Base-by-base conservation (phyloP, 129 eudicot genomes). In the Chrysanthemum makinoi region DNA sequence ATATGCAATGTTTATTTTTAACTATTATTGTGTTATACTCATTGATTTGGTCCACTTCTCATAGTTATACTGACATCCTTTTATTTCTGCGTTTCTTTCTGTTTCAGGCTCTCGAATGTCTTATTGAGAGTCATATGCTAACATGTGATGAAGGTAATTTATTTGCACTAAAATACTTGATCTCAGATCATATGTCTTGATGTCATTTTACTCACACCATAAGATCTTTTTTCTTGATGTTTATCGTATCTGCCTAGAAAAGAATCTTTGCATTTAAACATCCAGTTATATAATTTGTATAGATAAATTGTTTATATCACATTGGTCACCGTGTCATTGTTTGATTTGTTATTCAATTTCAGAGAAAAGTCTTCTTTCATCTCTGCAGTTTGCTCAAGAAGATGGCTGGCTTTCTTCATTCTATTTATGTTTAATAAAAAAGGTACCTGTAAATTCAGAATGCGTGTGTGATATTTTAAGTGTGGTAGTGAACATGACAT, bases 321-420 rank as follows among this genome's bases (percentile, higher is more conserved):
- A 22, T 33, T 65, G 72, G 58, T 65, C 72, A 75, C 24, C 35
- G 46, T 47, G 61, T 68, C 75, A 62, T 73, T 59, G 55, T 80
- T 79, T 79, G 66, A 33, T 80, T 52, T 78, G 64, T 72, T 33
- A 66, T 53, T 66, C 30, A 64, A 76, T 77, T 78, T 74, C 85
- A 94, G 98, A 94, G 89, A 77, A 77, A 77, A 79, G 77, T 70
- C 86, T 94, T 67, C 86, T 94, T 69, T 83, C 93, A 62, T 78
- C 90, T 51, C 79, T 94, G 84, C 86, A 87, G 80, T 89, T 94
- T 81, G 88, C 90, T 67, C 88, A 86, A 69, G 93, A 89, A 86
- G 98, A 89, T 67, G 89, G 83, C 48, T 94, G 98, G 98, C 85
- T 94, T 26, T 86, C 93, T 65, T 89, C 93, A 63, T 94, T 94